Evolutionary conservation across 2,329 filamentous ascomycete genomes (phyloP).

Genomic region (Nemania serpens): DNA sequence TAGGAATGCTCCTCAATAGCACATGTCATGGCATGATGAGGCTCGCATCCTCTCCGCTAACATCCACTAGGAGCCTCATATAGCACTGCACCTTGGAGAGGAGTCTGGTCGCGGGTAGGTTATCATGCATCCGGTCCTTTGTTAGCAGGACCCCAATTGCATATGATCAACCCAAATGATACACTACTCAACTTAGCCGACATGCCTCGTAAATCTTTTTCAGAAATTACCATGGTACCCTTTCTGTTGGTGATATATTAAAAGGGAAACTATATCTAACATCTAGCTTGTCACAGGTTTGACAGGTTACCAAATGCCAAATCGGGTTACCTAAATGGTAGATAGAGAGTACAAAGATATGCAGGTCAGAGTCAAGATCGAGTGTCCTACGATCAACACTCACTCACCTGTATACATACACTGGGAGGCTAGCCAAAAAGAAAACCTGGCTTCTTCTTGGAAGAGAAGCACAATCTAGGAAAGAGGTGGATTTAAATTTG

Average conservation of each 20-base stretch:
- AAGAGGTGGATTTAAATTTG: too few relatives aligned
- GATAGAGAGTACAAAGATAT: neutral
- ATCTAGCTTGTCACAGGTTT: neutral
- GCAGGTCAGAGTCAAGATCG: neutral
- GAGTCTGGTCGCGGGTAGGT: constrained; percentile 19
- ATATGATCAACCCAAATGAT: constrained; percentile 17
- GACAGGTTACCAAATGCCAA: neutral
- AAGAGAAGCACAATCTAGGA: too few relatives aligned
- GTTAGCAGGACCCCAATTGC: constrained; percentile 10
- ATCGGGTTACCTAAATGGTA: neutral
- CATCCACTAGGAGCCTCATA: constrained; percentile 21
- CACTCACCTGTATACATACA: too few relatives aligned
- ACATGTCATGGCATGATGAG: constrained; percentile 25
- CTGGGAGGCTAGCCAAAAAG: too few relatives aligned
- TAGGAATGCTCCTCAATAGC: constrained; percentile 15
- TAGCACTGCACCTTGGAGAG: constrained; percentile 12
- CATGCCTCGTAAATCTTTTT: neutral
- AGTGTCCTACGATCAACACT: neutral
- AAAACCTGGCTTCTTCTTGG: too few relatives aligned
- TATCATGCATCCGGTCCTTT: constrained; percentile 24
- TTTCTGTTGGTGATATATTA: neutral
- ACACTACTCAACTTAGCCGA: neutral
- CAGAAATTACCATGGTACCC: neutral
- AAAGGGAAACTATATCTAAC: neutral
- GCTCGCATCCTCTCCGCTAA: constrained; percentile 23